phyloP scores from a whole-genome alignment of 129 eudicot species.

The Tanacetum coccineum region DNA sequence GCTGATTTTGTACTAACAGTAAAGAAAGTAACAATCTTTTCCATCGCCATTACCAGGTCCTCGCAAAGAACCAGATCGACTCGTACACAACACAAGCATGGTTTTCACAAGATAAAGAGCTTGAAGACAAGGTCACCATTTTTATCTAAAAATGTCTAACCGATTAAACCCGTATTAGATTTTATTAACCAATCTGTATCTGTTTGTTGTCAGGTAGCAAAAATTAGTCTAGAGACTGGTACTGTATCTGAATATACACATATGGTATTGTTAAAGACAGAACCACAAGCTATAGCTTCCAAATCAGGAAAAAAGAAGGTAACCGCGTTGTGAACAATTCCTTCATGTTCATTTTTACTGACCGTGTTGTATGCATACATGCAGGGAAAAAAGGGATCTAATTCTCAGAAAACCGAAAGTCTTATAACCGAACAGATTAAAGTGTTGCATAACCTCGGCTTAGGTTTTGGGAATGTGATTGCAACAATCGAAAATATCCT shows the following conservation, averaged over 20 bases:
- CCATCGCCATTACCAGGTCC: conserved; percentile 20
- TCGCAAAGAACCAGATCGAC: conserved; percentile 63
- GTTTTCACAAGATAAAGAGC: conserved; percentile 56
- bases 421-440: conserved; percentile 19
- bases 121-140: conserved; percentile 54
- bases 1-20: not conserved
- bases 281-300: conserved; percentile 30
- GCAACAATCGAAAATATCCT: conserved; percentile 67
- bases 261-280: conserved; percentile 61
- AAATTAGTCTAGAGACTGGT: conserved; percentile 48
- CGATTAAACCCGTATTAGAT: not conserved
- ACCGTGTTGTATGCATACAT: conserved; percentile 3
- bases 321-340: not conserved
- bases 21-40: too few species aligned
- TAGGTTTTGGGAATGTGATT: conserved; percentile 67
- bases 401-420: conserved; percentile 21
- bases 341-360: not conserved
- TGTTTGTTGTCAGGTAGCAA: conserved; percentile 45
- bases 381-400: conserved; percentile 29
- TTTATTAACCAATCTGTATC: not conserved
- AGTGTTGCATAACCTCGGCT: conserved; percentile 37
- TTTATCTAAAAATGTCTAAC: not conserved
- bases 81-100: conserved; percentile 72
- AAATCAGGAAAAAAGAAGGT: conserved; percentile 35
- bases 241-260: conserved; percentile 61